Base-by-base conservation (phyloP, 192 early-diverging fungal species). In the Coemansia sp. region DNA sequence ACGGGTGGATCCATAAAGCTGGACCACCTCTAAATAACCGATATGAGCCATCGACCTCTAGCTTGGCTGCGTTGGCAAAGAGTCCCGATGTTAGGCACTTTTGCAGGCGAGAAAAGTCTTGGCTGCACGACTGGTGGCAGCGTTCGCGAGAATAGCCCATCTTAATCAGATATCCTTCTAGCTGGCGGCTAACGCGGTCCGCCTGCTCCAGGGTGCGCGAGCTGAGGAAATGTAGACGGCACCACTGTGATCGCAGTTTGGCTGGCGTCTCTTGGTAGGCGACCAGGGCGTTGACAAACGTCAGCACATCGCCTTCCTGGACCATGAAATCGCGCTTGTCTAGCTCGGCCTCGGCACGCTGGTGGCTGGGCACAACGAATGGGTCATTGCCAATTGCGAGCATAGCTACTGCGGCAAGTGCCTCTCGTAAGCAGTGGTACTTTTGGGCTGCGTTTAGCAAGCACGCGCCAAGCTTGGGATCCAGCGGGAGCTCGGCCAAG, bases 401-500 rank as follows among this genome's bases (percentile, higher is more conserved):
- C 89, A 99, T 89, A 8, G 96, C 93, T 20, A 95, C 91, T 61
- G 98, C 97, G 0, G 95, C 89, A 33, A 98, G 83, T 3, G 95
- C 90, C 70, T 99, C 98, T 69, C 94, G 90, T 8, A 93, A 90
- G 71, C 97, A 98, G 12, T 75, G 70, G 71, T 89, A 94, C 60
- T 85, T 74, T 10, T 89, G 89, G 29, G 92, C 93, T 12, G 88
- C 84, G 66, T 90, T 93, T 57, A 99, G 87, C 54, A 98, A 78
- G 7, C 93, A 90, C 52, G 92, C 92, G 41, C 92, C 93, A 38
- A 97, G 80, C 85, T 91, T 90, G 0, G 96, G 96, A 70, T 97
- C 96, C 24, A 93, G 86, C 3, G 96, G 97, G 63, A 97, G 94
- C 86, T 97, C 96, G 18, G 96, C 96, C 92, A 99, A 93, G 22